Evolutionary conservation across 2,329 filamentous ascomycete genomes (phyloP).

Genomic region (Macrophomina phaseolina): DNA sequence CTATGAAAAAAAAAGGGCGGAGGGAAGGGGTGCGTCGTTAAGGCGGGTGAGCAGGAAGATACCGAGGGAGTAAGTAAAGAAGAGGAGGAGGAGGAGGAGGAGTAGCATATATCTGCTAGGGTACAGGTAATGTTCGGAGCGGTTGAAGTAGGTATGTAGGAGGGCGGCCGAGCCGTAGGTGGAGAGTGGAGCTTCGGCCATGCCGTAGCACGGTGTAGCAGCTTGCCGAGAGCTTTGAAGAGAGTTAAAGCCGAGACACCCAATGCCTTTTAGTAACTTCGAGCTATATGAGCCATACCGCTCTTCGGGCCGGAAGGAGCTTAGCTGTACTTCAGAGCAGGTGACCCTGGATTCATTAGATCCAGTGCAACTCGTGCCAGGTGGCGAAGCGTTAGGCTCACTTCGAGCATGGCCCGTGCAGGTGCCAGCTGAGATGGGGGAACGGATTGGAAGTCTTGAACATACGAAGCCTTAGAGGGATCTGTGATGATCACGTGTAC

Average conservation of each 20-base stretch:
- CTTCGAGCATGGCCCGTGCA: too few species aligned
- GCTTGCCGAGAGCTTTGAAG: background rate
- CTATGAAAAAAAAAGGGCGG: background rate
- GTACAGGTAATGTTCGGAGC: conserved; percentile 21
- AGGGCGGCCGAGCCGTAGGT: conserved; percentile 11
- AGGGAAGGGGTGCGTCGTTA: too few species aligned
- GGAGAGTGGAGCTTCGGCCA: background rate
- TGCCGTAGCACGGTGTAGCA: background rate
- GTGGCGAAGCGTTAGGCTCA: too few species aligned
- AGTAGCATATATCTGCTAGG: conserved; percentile 2
- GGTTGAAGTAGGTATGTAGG: conserved; percentile 20
- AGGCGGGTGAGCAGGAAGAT: background rate
- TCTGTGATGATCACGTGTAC: background rate
- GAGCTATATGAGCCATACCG: too few species aligned
- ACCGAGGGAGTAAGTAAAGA: background rate
- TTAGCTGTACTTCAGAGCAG: too few species aligned
- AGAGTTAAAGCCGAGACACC: background rate
- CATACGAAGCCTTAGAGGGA: background rate
- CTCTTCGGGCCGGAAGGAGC: too few species aligned
- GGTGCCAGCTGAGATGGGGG: too few species aligned
- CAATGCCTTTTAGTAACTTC: too few species aligned
- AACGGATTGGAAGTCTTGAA: too few species aligned
- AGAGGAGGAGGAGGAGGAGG: background rate
- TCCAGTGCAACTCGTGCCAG: too few species aligned
- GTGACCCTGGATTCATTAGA: too few species aligned